A percentile compares a stretch with the other conserved stretches of the same genome.
Evolutionary conservation across 2,329 filamentous ascomycete genomes (phyloP).

Genomic region (Cordyceps pruinosa): DNA sequence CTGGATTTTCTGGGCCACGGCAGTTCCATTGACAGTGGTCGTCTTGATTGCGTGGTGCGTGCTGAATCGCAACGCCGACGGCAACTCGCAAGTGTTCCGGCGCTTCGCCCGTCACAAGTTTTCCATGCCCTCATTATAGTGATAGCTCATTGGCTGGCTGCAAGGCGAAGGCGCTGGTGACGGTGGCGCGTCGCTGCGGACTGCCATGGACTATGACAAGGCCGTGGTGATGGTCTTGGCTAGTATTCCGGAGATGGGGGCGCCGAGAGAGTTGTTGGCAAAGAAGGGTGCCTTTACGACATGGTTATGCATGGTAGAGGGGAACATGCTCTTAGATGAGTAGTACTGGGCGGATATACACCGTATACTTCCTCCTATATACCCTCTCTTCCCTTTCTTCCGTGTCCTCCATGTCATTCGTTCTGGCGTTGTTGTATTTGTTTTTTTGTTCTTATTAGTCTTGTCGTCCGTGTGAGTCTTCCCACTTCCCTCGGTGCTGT

Average conservation of each 20-base stretch:
- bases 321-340: no score
- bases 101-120: no score
- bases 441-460: no score
- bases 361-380: no score
- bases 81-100: no score
- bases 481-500: background rate
- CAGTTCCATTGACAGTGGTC: background rate
- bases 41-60: background rate
- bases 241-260: constrained; percentile 42
- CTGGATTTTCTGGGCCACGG: background rate
- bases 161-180: constrained; percentile 50
- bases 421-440: no score
- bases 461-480: no score
- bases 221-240: constrained; percentile 51
- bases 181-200: constrained; percentile 52
- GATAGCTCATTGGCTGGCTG: no score
- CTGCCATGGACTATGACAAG: constrained; percentile 53
- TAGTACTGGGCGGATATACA: no score
- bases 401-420: no score
- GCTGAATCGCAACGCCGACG: background rate
- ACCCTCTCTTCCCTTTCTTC: no score
- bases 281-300: constrained; percentile 33
- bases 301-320: constrained; percentile 41
- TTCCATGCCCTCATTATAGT: no score
- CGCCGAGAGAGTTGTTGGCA: constrained; percentile 32